Percentiles rank a stretch among this genome's conserved stretches.
Conservation (phyloP, 2,329 filamentous ascomycete genomes). For the Fusarium zealandicum region DNA sequence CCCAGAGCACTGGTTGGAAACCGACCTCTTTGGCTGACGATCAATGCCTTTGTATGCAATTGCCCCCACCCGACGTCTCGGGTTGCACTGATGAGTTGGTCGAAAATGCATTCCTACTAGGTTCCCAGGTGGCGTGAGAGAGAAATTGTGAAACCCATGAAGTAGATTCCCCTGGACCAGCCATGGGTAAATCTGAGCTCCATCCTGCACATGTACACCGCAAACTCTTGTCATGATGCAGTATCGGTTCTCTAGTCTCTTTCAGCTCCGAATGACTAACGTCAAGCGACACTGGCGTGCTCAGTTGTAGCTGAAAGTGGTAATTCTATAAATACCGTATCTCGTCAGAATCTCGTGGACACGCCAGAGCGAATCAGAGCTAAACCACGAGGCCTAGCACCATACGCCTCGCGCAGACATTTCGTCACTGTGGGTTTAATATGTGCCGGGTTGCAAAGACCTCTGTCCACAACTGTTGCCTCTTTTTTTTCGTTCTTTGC, state of each 20-base stretch:
- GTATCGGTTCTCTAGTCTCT: background rate
- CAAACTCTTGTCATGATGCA: conserved; percentile 11
- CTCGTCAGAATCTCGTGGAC: conserved; percentile 18
- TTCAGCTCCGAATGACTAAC: conserved; percentile 7
- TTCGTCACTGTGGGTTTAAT: conserved; percentile 28
- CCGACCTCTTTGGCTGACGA: background rate
- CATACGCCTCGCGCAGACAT: conserved; percentile 11
- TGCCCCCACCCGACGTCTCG: background rate
- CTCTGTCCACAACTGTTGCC: background rate
- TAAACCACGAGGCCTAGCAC: conserved; percentile 5
- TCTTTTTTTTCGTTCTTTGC: background rate
- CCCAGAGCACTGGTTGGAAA: background rate
- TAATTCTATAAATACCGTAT: conserved; percentile 38
- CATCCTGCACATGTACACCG: no score
- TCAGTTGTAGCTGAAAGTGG: conserved; percentile 4
- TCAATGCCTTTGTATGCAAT: background rate
- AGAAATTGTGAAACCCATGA: no score
- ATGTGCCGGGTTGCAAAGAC: background rate
- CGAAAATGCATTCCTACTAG: background rate
- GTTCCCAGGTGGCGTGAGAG: no score
- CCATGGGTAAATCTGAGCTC: no score
- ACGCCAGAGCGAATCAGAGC: conserved; percentile 21
- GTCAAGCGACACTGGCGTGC: background rate
- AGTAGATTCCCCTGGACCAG: no score
- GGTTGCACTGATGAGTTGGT: background rate